A percentile compares a stretch with the other conserved stretches of the same genome.
Conservation (phyloP, 176 grass and related monocot genomes). For the Zizania latifolia region DNA sequence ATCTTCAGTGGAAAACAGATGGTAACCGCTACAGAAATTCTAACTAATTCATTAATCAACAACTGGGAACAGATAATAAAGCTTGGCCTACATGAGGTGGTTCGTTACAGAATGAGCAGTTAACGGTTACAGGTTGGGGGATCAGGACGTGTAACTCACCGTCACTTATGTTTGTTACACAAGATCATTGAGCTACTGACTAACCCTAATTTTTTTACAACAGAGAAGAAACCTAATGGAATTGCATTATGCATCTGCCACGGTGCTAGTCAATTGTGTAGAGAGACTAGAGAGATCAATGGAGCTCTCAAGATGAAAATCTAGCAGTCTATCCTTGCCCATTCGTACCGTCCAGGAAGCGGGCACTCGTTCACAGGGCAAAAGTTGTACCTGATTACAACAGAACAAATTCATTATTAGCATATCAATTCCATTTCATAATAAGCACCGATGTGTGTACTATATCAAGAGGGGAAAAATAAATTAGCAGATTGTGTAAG, state of each 20-base stretch:
- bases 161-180: conserved; percentile 17
- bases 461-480: background rate
- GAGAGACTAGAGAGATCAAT: conserved; percentile 25
- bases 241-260: background rate
- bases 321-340: conserved; percentile 54
- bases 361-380: conserved; percentile 46
- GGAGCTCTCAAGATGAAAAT: background rate
- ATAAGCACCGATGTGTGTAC: no score
- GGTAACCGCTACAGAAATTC: background rate
- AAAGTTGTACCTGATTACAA: conserved; percentile 63
- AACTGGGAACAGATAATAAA: conserved; percentile 22
- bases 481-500: no score
- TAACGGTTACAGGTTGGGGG: conserved; percentile 39
- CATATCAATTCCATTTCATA: no score
- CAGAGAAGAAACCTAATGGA: conserved; percentile 26
- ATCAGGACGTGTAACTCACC: conserved; percentile 30
- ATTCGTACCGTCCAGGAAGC: conserved; percentile 56
- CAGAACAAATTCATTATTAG: background rate
- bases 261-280: conserved; percentile 14
- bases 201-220: conserved; percentile 58
- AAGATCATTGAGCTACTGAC: conserved; percentile 29
- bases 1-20: background rate
- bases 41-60: conserved; percentile 18
- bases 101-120: conserved; percentile 39
- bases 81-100: conserved; percentile 11